Evolutionary conservation across 805 yeast genomes (phyloP), one percentile per base, ranked within the genome.

Genomic region (Babjeviella inositovora): DNA sequence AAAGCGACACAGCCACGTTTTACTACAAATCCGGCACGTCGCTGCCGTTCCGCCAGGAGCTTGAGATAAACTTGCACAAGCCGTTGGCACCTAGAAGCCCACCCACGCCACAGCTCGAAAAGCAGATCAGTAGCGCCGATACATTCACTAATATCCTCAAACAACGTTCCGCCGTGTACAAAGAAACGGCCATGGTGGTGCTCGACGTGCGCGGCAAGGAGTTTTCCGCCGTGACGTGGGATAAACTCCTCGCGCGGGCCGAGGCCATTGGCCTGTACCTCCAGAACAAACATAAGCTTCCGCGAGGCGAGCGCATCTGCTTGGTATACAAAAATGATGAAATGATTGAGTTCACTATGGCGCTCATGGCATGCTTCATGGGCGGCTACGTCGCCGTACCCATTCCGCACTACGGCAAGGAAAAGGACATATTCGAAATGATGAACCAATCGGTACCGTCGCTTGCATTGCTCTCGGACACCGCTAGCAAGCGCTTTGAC

Each of bases 361-460:
- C 97, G 0, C 45, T 90, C 11, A 64, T 82, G 43, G 98, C 95
- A 5, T 85, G 96, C 41, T 80, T 87, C 33, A 53, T 87, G 27
- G 93, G 96, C 1, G 94, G 93, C 2, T 76, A 82, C 21, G 85
- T 90, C 3, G 97, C 97, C 0, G 87, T 90, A 5, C 98, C 98
- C 0, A 70, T 90, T 19, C 79, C 79, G 25, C 72, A 82, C 28
- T 77, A 71, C 25, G 62, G 70, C 14, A 73, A 75, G 15, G 49
- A 72, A 14, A 54, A 55, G 19, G 94, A 84, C 32, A 69, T 84
- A 29, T 58, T 68, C 8, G 71, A 69, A 29, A 75, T 85, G 16
- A 66, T 85, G 45, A 63, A 62, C 20, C 56, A 64, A 15, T 79
- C 96, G 0, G 79, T 73, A 28, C 63, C 92, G 1, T 82, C 75